Evolutionary conservation across 2,329 filamentous ascomycete species (phyloP).

Genomic region (Nothophaeocryptopus gaeumannii): DNA sequence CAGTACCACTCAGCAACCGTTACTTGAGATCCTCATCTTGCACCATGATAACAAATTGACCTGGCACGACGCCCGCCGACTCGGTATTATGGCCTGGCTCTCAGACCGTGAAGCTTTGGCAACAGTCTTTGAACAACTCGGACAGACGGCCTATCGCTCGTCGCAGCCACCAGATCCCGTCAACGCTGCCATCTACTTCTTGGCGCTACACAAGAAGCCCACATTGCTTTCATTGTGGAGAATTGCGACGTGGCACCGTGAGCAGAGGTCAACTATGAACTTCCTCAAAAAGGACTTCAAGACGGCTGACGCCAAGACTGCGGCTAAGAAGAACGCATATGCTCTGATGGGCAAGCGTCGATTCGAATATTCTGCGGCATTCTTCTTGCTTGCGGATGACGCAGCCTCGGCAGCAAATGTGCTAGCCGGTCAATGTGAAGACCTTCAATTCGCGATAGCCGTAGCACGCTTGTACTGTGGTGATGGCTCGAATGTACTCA

Average conservation of each 20-base stretch:
- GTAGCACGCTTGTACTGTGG: slow-evolving; percentile 86
- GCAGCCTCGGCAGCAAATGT: slow-evolving; percentile 82
- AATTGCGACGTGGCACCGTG: slow-evolving; percentile 84
- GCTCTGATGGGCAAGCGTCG: slow-evolving; percentile 85
- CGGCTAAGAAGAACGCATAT: slow-evolving; percentile 94
- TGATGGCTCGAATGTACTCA: slow-evolving; percentile 71
- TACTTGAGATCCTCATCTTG: slow-evolving; percentile 65
- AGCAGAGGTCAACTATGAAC: slow-evolving; percentile 75
- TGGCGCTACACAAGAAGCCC: slow-evolving; percentile 83
- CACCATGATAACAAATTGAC: slow-evolving; percentile 76
- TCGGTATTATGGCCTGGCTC: slow-evolving; percentile 94
- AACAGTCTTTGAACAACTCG: slow-evolving; percentile 82
- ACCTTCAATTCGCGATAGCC: slow-evolving; percentile 84
- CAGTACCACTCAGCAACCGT: slow-evolving; percentile 74
- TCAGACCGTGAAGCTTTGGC: slow-evolving; percentile 73
- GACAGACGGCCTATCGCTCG: slow-evolving; percentile 88
- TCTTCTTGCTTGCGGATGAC: slow-evolving; percentile 86
- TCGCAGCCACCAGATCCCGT: slow-evolving; percentile 84
- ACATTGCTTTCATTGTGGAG: slow-evolving; percentile 90
- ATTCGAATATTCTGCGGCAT: slow-evolving; percentile 92
- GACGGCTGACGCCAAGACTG: slow-evolving; percentile 80
- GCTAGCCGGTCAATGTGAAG: slow-evolving; percentile 80
- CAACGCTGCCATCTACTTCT: slow-evolving; percentile 86
- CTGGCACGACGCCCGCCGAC: slow-evolving; percentile 82
- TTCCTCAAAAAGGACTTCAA: slow-evolving; percentile 88